Evolutionary conservation across 148 eudicot species (phyloP).

Genomic region (Suaeda aralocaspica): DNA sequence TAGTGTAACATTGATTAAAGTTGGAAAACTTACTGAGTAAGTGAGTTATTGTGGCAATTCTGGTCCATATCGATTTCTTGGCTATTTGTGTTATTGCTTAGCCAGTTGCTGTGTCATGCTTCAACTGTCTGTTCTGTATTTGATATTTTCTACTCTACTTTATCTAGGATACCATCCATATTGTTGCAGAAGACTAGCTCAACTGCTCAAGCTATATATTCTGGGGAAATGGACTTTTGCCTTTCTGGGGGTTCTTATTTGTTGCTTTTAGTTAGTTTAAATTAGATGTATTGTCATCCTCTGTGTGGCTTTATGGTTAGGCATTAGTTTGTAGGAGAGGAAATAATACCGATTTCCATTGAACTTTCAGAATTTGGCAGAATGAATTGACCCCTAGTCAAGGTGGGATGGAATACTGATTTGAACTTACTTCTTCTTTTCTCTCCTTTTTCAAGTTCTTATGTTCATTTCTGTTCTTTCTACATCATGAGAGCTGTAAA

Average conservation of each 20-base stretch:
- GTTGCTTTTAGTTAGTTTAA: neutral
- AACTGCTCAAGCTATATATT: too few relatives aligned
- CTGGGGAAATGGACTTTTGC: neutral
- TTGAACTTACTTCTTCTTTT: neutral
- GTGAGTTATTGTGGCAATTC: too few relatives aligned
- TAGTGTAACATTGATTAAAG: neutral
- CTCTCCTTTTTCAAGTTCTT: neutral
- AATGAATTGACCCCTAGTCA: neutral
- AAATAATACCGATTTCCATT: too few relatives aligned
- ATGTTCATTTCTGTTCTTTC: neutral
- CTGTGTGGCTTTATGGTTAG: too few relatives aligned
- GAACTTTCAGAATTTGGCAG: too few relatives aligned
- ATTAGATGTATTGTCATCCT: neutral
- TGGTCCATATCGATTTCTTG: neutral
- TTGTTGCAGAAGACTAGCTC: neutral
- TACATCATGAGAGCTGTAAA: neutral
- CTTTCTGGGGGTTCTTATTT: neutral
- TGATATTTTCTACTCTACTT: neutral
- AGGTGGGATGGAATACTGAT: neutral
- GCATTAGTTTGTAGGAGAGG: too few relatives aligned
- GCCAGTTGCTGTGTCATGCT: neutral
- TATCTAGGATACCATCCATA: neutral
- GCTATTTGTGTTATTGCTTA: neutral
- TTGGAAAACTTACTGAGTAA: neutral
- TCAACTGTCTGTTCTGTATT: neutral